Conservation (phyloP, 768 basidiomycete genomes). For the Termitomyces bulborhizus region DNA sequence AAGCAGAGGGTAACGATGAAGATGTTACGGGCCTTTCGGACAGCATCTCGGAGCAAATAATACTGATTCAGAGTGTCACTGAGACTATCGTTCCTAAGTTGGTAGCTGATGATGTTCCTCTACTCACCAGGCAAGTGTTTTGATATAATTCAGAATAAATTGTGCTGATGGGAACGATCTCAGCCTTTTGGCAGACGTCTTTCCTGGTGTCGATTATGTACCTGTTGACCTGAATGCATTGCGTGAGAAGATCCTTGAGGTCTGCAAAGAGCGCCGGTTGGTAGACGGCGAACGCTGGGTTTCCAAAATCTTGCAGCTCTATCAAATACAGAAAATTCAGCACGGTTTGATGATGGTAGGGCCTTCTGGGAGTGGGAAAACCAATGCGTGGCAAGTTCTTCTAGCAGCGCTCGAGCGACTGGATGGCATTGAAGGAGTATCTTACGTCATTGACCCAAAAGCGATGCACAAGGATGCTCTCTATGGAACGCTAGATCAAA, state of each 20-base stretch:
- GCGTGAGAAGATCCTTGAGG: constrained; percentile 77
- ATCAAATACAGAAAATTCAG: constrained; percentile 99
- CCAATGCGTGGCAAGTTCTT: constrained; percentile 93
- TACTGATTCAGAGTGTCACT: constrained; percentile 95
- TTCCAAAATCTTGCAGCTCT: constrained; percentile 92
- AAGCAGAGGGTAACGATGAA: constrained; percentile 31
- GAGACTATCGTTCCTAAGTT: constrained; percentile 98
- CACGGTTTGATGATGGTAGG: constrained; percentile 99
- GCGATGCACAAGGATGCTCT: constrained; percentile 98
- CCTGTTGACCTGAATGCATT: constrained; percentile 86
- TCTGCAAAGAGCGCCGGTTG: constrained; percentile 84
- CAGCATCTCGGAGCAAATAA: constrained; percentile 82
- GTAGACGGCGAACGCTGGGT: constrained; percentile 87
- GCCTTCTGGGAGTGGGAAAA: constrained; percentile 94
- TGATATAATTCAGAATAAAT: neutral
- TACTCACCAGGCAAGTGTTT: constrained; percentile 75
- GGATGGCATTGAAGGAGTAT: constrained; percentile 87
- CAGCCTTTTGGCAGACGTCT: constrained; percentile 92
- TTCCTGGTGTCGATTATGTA: constrained; percentile 90
- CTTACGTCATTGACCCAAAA: constrained; percentile 98
- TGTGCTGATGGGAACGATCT: constrained; percentile 2
- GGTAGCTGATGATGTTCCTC: constrained; percentile 93
- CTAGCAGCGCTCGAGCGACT: constrained; percentile 85
- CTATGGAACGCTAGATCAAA: constrained; percentile 94
- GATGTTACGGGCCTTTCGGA: constrained; percentile 58